Conservation (phyloP, 768 basidiomycete species). For the Tricholoma saponaceum region DNA sequence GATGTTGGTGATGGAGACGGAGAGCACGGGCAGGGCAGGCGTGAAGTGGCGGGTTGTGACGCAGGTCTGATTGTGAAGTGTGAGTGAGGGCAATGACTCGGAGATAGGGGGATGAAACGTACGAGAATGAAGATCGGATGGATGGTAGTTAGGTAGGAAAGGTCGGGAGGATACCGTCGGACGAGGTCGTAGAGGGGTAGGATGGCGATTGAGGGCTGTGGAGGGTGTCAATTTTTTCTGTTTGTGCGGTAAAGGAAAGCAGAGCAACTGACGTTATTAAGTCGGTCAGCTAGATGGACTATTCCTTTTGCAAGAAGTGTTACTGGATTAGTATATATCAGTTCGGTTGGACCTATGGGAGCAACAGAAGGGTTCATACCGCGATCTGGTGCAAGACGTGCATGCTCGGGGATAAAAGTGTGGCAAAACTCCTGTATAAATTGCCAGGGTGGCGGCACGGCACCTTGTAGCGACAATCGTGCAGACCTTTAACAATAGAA, state of each 20-base stretch:
- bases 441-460: slow-evolving; percentile 37
- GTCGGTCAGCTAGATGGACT: slow-evolving; percentile 39
- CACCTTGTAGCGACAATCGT: slow-evolving; percentile 39
- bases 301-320: slow-evolving; percentile 66
- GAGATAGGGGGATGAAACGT: slow-evolving; percentile 15
- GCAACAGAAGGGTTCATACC: slow-evolving; percentile 30
- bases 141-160: slow-evolving; percentile 60
- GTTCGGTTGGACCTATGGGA: not conserved
- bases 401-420: slow-evolving; percentile 58
- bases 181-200: slow-evolving; percentile 57
- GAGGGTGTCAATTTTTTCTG: not conserved
- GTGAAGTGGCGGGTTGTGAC: slow-evolving; percentile 49
- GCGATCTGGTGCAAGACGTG: slow-evolving; percentile 65
- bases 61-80: slow-evolving; percentile 46
- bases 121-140: slow-evolving; percentile 69
- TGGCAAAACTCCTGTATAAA: slow-evolving; percentile 56
- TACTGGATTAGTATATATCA: slow-evolving; percentile 35
- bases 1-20: slow-evolving; percentile 61
- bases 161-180: slow-evolving; percentile 54
- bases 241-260: not conserved
- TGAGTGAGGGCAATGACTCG: not conserved
- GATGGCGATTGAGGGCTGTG: slow-evolving; percentile 42
- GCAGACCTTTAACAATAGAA: slow-evolving; percentile 44
- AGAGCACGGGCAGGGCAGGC: slow-evolving; percentile 57
- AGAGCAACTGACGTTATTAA: slow-evolving; percentile 44